Evolutionary conservation across 768 basidiomycete genomes (phyloP), one percentile per base, ranked within the genome.

Genomic region (Amanita phalloides): DNA sequence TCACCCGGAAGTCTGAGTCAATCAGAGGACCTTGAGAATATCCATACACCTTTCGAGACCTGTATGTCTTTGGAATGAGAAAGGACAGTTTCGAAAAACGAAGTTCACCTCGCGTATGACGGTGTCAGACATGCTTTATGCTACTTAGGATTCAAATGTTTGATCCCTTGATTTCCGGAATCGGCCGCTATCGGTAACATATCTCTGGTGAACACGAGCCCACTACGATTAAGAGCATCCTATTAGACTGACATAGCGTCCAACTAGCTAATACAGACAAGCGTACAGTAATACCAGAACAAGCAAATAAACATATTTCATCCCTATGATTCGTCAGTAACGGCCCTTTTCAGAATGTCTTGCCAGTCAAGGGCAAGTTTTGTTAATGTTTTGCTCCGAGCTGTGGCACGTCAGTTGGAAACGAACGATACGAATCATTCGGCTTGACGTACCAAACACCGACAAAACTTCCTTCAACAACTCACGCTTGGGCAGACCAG

Each of bases 311-410:
- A 37, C 38, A 44, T 32, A 44, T 14, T 13, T 4, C 49, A 30
- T 11, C 5, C 20, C 43, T 52, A 52, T 36, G 21, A 60, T n/a
- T 80, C 81, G 48, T 83, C 81, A 49, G 62, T 72, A 30, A 66
- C 68, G 10, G 82, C 76, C 61, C 75, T 86, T 67, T 80, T 85
- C 55, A 93, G 64, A 36, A 74, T 72, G 53, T 91, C 90, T 64
- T 91, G 87, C 85, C 89, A 94, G 57, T 90, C 85, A 56, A 77
- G 62, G 6, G 83, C 90, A 21, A 93, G 71, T 57, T 84, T 81
- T 3, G 81, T 76, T 51, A 93, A 62, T 0, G 83, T 84, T 60
- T 86, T 86, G 63, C 85, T 89, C 49, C 78, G 75, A 26, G 77
- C 91, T 93, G 57, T 21, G 13, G 53, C 53, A 44, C 35, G 6